phyloP scores from a whole-genome alignment of 106 monocot genomes.

The Apostasia ramifera region DNA sequence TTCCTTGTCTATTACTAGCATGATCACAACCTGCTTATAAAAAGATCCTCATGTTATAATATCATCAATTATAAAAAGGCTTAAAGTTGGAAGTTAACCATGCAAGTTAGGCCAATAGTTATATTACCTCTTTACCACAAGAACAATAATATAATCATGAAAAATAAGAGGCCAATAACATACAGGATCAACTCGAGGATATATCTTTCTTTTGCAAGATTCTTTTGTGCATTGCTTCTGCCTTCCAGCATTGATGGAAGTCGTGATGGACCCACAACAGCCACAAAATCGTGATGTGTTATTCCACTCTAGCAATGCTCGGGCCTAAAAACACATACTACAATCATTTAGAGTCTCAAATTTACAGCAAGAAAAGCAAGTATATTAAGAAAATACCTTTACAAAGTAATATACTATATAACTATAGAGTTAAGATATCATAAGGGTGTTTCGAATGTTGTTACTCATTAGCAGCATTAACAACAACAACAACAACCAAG shows the following conservation, averaged over 20 bases:
- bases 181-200: slow-evolving; percentile 95
- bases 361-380: not conserved
- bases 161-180: not conserved
- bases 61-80: no score
- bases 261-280: slow-evolving; percentile 49
- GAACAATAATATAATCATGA: not conserved
- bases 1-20: slow-evolving; percentile 89
- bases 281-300: slow-evolving; percentile 67
- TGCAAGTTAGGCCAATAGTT: no score
- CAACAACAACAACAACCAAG: no score
- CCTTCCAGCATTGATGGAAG: slow-evolving; percentile 60
- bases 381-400: not conserved
- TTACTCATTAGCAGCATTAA: no score
- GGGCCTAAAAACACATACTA: slow-evolving; percentile 37
- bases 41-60: not conserved
- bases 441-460: no score
- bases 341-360: slow-evolving; percentile 1
- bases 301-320: slow-evolving; percentile 84
- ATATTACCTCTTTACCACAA: no score
- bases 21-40: slow-evolving; percentile 80
- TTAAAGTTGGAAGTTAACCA: no score
- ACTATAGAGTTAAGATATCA: no score
- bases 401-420: no score
- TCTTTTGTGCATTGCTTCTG: slow-evolving; percentile 77
- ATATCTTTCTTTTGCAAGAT: slow-evolving; percentile 73